Evolutionary conservation across 1,284 basidiomycete species (phyloP).

Genomic region (Leccinum fallax): DNA sequence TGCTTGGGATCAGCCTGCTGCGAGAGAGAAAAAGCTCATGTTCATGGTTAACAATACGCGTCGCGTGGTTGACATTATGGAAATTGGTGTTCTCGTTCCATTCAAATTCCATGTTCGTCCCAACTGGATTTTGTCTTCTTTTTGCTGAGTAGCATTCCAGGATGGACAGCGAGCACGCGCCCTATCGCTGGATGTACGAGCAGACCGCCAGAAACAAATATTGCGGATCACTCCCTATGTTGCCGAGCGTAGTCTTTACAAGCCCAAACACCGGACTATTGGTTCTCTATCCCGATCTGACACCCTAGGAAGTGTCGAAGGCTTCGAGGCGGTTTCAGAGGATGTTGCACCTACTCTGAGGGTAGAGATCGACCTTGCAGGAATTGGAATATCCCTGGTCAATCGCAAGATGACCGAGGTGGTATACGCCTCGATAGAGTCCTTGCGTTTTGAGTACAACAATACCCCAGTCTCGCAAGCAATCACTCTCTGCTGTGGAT

Average conservation of each 20-base stretch:
- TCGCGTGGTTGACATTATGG: constrained; percentile 90
- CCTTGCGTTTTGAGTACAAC: constrained; percentile 85
- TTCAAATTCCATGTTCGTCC: constrained; percentile 78
- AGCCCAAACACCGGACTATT: constrained; percentile 66
- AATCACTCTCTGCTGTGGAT: constrained; percentile 83
- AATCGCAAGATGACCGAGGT: constrained; percentile 91
- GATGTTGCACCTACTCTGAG: constrained; percentile 70
- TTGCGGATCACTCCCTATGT: constrained; percentile 89
- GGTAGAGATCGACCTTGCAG: constrained; percentile 81
- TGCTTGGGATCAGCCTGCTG: constrained; percentile 95
- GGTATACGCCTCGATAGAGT: constrained; percentile 83
- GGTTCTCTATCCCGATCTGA: constrained; percentile 61
- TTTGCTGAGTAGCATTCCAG: constrained; percentile 35
- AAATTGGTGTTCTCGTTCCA: constrained; percentile 92
- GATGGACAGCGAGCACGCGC: constrained; percentile 56
- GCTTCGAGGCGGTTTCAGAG: constrained; percentile 89
- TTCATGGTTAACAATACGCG: constrained; percentile 67
- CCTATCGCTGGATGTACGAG: constrained; percentile 92
- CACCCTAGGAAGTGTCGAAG: constrained; percentile 71
- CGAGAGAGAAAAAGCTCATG: constrained; percentile 79
- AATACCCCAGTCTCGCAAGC: constrained; percentile 84
- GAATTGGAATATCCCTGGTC: constrained; percentile 92
- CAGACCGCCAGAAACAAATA: constrained; percentile 86
- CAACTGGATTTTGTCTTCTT: background rate
- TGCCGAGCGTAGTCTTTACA: constrained; percentile 88